Evolutionary conservation across 2,329 filamentous ascomycete species (phyloP).

Genomic region (Diatrype stigma): DNA sequence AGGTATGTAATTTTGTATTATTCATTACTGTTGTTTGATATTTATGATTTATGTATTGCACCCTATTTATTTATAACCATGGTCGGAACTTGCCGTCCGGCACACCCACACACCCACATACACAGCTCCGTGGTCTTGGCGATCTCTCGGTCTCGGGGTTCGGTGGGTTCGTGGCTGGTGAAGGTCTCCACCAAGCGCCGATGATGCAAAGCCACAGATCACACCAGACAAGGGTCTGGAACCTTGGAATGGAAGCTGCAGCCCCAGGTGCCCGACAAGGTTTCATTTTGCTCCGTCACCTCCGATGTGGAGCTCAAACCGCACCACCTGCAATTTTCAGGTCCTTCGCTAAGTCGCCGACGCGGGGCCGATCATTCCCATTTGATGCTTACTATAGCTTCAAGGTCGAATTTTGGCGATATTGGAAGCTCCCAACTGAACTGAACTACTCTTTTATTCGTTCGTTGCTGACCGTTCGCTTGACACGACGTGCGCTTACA

Average conservation of each 20-base stretch:
- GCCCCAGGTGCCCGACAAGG: no score
- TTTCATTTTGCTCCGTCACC: no score
- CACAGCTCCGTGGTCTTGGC: not conserved
- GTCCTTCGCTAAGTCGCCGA: not conserved
- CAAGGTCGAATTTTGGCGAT: no score
- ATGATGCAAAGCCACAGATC: not conserved
- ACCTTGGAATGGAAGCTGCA: no score
- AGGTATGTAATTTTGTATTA: constrained; percentile 6
- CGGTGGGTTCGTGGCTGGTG: not conserved
- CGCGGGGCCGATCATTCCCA: not conserved
- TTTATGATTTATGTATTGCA: not conserved
- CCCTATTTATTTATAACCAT: not conserved
- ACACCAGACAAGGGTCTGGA: no score
- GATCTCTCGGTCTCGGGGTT: not conserved
- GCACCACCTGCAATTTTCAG: not conserved
- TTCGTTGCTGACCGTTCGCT: not conserved
- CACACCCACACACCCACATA: no score
- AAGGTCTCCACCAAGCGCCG: not conserved
- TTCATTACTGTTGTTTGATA: not conserved
- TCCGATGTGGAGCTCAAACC: no score
- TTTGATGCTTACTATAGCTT: no score
- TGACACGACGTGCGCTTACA: not conserved
- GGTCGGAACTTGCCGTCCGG: no score
- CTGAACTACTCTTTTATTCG: no score
- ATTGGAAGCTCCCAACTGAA: no score